Percentiles rank a stretch among this genome's conserved stretches.
Conservation (phyloP, 2,329 filamentous ascomycete species). For the Grosmannia penicillata region DNA sequence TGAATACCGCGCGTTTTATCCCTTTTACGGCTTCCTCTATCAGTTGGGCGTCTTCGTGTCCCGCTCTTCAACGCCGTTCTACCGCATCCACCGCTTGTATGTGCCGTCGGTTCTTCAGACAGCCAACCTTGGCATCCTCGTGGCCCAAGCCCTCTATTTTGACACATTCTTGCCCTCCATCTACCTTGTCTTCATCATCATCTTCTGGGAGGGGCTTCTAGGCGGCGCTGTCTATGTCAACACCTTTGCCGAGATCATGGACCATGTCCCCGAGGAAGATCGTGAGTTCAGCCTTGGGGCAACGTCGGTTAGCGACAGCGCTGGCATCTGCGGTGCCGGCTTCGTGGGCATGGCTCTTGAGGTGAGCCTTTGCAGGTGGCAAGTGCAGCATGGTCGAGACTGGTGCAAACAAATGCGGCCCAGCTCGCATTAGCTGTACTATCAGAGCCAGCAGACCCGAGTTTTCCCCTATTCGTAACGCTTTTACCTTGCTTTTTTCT, state of each 20-base stretch:
- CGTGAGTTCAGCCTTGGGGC: conserved; percentile 85
- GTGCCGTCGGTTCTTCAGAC: conserved; percentile 70
- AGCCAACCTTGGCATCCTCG: conserved; percentile 59
- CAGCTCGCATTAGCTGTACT: conserved; percentile 12
- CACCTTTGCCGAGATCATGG: conserved; percentile 87
- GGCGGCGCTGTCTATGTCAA: conserved; percentile 91
- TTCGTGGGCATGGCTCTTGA: conserved; percentile 75
- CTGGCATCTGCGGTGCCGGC: conserved; percentile 76
- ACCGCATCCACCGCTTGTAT: conserved; percentile 71
- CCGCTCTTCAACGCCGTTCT: conserved; percentile 75
- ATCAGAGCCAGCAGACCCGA: too few species aligned
- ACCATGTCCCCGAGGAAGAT: conserved; percentile 60
- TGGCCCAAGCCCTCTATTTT: conserved; percentile 55
- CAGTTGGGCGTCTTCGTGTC: conserved; percentile 93
- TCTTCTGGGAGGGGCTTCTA: conserved; percentile 90
- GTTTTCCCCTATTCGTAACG: not conserved
- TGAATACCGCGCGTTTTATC: conserved; percentile 79
- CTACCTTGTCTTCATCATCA: conserved; percentile 67
- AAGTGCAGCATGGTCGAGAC: conserved; percentile 64
- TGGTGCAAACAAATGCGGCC: conserved; percentile 48
- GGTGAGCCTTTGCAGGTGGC: conserved; percentile 66
- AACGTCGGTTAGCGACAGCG: conserved; percentile 84
- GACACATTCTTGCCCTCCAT: conserved; percentile 66
- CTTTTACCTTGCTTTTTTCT: too few species aligned
- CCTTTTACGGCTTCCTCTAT: conserved; percentile 88